Evolutionary conservation across 495 filamentous ascomycete genomes (phyloP), one percentile per base, ranked within the genome.

Genomic region (Haplographium delicatum): DNA sequence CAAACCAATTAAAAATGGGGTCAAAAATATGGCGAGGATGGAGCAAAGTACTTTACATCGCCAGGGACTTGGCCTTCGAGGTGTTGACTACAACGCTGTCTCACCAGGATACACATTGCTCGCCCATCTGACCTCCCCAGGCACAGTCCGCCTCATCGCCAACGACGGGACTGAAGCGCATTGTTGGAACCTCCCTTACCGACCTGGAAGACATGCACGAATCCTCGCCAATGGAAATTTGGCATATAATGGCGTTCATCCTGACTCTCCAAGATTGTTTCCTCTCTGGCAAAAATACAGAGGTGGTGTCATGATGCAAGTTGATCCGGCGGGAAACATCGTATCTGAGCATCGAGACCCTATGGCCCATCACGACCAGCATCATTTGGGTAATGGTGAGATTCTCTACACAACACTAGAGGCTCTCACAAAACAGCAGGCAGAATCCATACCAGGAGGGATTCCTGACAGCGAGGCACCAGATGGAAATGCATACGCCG

Each of bases 261-360:
- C 69, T 1, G 63, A 67, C 20, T 59, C 65, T 8, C 69, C 72
- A 2, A 45, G 39, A 8, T 62, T 67, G 2, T 75, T 75, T 48
- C 69, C 69, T 10, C 61, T 73, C 49, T 75, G 64, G 61, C 57
- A 65, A 27, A 75, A 75, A 40, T 75, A 75, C 41, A 58, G 71
- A 11, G 71, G 71, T 18, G 72, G 71, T 1, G 51, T 68, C 1
- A 75, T 75, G 72, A 62, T 64, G 31, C 57, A 75, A 44, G 54
- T 75, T 19, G 61, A 67, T 40, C 54, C 65, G 0, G 22, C 40
- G 4, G 69, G 72, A 4, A 60, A 68, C 0, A 56, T 72, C 2
- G 26, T 73, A 0, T 62, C 62, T 4, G 64, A 73, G 35, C 72
- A 68, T 41, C 47, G 44, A 10, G 72, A 75, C 52, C 68, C 68